These are phyloP conservation scores for Solanum rostratum DNA, from an alignment of 257 asterid species.

Conservation along the genomic window DNA sequence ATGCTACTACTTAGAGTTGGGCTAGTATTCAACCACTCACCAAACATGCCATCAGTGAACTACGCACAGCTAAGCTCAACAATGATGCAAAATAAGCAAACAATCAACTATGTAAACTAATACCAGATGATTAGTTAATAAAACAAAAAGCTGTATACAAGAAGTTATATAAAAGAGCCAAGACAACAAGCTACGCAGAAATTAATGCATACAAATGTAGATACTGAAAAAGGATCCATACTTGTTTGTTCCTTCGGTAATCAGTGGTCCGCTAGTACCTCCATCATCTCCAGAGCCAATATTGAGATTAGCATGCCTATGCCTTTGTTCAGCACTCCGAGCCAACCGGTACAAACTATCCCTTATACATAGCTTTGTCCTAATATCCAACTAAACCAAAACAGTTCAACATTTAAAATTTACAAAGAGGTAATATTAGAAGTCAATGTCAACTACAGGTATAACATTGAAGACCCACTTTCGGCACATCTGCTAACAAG, in stretches of 20 bases:
- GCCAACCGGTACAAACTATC: conserved; percentile 92
- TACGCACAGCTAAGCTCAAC: neutral
- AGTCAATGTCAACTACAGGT: neutral
- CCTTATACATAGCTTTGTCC: conserved; percentile 78
- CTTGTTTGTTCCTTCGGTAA: conserved; percentile 45
- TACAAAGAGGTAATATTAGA: neutral
- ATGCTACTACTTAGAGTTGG: neutral
- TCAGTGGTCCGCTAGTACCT: conserved; percentile 29
- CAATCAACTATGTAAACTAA: neutral
- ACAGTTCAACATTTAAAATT: neutral
- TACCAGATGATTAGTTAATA: neutral
- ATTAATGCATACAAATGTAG: neutral
- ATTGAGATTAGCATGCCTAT: conserved; percentile 21
- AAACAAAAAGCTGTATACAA: neutral
- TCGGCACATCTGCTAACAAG: neutral
- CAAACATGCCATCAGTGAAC: neutral
- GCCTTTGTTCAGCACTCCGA: conserved; percentile 72
- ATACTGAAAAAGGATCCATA: conserved; percentile 4
- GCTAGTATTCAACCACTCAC: neutral
- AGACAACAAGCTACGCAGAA: neutral
- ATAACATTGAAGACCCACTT: neutral
- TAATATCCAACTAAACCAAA: conserved; percentile 62
- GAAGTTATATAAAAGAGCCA: neutral
- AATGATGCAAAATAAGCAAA: neutral
- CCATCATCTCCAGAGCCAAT: conserved; percentile 26